Base-by-base conservation (phyloP, 1,284 basidiomycete genomes). In the Mycosarcoma maydis region DNA sequence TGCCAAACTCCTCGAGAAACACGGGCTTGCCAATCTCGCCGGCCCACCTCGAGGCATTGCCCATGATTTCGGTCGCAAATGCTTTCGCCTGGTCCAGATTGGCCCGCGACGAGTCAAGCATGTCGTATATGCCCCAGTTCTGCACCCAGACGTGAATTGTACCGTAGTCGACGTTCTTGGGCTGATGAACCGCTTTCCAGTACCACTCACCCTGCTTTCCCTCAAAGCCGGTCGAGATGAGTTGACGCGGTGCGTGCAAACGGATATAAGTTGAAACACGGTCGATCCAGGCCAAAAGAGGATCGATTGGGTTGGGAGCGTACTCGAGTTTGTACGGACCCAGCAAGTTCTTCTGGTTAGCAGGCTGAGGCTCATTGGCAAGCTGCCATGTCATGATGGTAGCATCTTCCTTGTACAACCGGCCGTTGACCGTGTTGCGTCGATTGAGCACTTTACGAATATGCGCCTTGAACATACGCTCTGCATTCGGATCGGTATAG, bases 331-430 rank as follows among this genome's bases (percentile, higher is more conserved):
- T 23, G 24, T 58, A 58, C 5, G 42, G 30, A 3, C 48, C 56
- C 3, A 32, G 33, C n/a, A 30, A 39, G n/a, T 22, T 19, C 4
- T 30, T 16, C 30, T 39, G 42, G 33, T 37, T 45, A 17, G 44
- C 27, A 6, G 52, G 57, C 27, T 73, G 73, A 11, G 73, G 73
- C 43, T 75, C 73, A 43, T 75, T 75, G 34, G 57, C 49, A 11
- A 72, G 61, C 33, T 75, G 72, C 73, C 73, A 75, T 6, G 72
- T 67, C 72, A 75, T 67, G 50, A 73, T 75, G 20, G 73, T 70
- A 1, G 73, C 51, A 46, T 75, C 72, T 24, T 75, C 46, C 32
- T 58, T 66, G 72, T 75, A 71, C 6, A 61, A 17, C 4, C 61
- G 38, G 3, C 73, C 71, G 45, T 49, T 75, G 62, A 75, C 46